Evolutionary conservation across 23 red algal species (phyloP), one percentile per base, ranked within the genome.

Genomic region (Gracilaria domingensis): DNA sequence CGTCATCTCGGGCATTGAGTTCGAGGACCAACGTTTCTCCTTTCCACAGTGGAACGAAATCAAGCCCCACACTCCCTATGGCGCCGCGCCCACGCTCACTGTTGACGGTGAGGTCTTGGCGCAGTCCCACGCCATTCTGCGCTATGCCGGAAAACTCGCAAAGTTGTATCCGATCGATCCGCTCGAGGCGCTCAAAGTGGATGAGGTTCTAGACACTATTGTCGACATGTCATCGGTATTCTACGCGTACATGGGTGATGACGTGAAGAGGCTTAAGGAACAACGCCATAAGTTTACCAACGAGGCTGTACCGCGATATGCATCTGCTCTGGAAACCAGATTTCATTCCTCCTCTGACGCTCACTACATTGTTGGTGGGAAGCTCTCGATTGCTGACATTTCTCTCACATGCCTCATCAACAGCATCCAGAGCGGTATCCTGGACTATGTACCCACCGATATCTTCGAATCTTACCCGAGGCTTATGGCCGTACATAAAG

Each of bases 101-200:
- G 50, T 90, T 30, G 56, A 79, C 72, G 86, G 75, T 38, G 9
- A 55, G 54, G 21, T 24, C 20, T 30, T 73, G 60, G 83, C 83
- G 12, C 86, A 90, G 47, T 80, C 72, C 17, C 28, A 59, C 61
- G 86, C 86, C 42, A 90, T 90, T 66, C 72, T 90, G 12, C 86
- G 86, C 53, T 90, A 79, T 47, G 62, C 24, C 40, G 86, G 86
- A 26, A 90, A 90, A 20, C 75, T 90, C 25, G 75, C 70, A 44
- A 71, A 21, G 9, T 26, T 90, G 0, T 90, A 90, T 65, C 86
- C 86, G 20, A 26, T 23, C 69, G 86, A 90, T 50, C 34, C 86
- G 32, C 17, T 66, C 26, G 49, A 21, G 11, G 86, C 86, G 6
- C 35, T 61, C 34, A 59, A 65, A 28, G 58, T 39, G n/a, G 86